Base-by-base conservation (phyloP, 2,329 filamentous ascomycete species). In the Pestalotiopsis sp. region DNA sequence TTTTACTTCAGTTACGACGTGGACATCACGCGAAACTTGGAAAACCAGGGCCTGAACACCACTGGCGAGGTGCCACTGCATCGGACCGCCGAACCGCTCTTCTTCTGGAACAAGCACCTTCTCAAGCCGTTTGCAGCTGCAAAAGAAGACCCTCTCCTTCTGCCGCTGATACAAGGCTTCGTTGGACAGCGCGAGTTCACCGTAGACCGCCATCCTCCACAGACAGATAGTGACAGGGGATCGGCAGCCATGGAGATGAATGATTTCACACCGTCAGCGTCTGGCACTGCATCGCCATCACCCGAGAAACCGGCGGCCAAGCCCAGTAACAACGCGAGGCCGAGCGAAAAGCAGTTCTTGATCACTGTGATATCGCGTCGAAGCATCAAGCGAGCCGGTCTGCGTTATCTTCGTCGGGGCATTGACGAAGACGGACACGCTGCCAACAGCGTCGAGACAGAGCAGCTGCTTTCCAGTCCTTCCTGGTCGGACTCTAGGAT, bases 1-100 rank as follows among this genome's bases (percentile, higher is more conserved):
- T 98, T 98, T 79, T 98, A 92, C 82, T 99, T 95, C 78, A 94
- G 94, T 0, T 98, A 99, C 78, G 96, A 99, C 71, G 87, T 95
- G 76, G 94, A 99, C 77, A 88, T 99, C 64, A 98, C 96, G 0
- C 88, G 91, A 67, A 89, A 87, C 70, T 74, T 89, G 66, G 79
- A 80, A 2, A 83, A 77, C 66, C 75, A 74, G 3, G 71, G 71
- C 57, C 66, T 52, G 7, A 71, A 66, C 77, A 87, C 69, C 77
- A 78, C 65, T 77, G 78, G 48, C 14, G 84, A 85, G 59, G 72
- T 88, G 4, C 90, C 94, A 5, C 82, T 97, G 3, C 87, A 93
- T 77, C 88, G 88, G 70, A 85, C 88, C 68, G 94, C 91, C 24
- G 93, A 98, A 77, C 86, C 88, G 39, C 80, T 90, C 76, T 98